Base-by-base conservation (phyloP, 2,329 filamentous ascomycete genomes). In the Phyllosticta capitalensis region DNA sequence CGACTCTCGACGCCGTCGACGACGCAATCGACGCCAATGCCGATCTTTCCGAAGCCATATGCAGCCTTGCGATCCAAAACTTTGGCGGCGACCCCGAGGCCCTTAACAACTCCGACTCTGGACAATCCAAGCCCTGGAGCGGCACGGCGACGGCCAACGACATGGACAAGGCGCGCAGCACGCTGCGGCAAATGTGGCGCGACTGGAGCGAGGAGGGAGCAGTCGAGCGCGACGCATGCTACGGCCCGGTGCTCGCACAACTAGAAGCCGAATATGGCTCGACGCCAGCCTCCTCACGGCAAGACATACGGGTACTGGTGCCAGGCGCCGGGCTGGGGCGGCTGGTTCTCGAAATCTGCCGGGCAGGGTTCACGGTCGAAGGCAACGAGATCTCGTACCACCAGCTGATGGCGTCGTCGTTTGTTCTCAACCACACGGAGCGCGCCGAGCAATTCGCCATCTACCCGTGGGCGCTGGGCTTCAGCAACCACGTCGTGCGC, bases 371-470 rank as follows among this genome's bases (percentile, higher is more conserved):
- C 71, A 76, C 82, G 10, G 83, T 85, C 0, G 91, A 96, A 72
- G 92, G 92, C 26, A 97, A 96, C 69, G 78, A 99, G 74, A 95
- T 97, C 63, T 96, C 92, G 2, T 97, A 95, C 69, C 94, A 99
- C 72, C 90, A 96, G 71, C 82, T 99, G n/a, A 79, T 97, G 61
- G 90, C 90, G 1, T 95, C 89, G 61, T 83, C 82, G 63, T 83
- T 89, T 69, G 82, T 92, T 17, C 81, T 92, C 54, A 92, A 92
- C 71, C 80, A 79, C 66, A 89, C 86, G 4, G 66, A 76, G 0
- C 69, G 72, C 1, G 81, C 81, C 0, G 79, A 80, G 17, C 79
- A 88, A 62, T 90, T 91, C 72, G 83, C 79, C 9, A 79, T 99
- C 56, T 89, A 88, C 68, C 94, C 94, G 0, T 99, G 92, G 83